Evolutionary conservation across 2,329 filamentous ascomycete species (phyloP), one percentile per base, ranked within the genome.

Genomic region (Dactylellina leptospora): DNA sequence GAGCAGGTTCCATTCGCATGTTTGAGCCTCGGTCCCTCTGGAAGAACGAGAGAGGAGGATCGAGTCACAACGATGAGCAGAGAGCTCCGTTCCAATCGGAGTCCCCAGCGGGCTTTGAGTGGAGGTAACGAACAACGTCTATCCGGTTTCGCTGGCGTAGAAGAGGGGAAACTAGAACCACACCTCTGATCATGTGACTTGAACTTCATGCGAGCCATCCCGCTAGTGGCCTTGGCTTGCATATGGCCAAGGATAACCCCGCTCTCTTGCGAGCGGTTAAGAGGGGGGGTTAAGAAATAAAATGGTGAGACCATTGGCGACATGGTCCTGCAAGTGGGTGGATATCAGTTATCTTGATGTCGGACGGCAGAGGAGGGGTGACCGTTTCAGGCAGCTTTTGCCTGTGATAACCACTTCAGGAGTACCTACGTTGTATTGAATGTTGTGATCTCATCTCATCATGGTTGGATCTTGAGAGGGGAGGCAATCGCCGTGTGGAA

Each of bases 171-270:
- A 25, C 18, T 23, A 33, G 20, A 59, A 54, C 68, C 59, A 63
- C 59, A 64, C 68, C 28, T 38, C 2, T 18, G 47, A n/a, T 72
- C 68, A 72, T 72, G 68, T 72, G 68, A 72, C 68, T 58, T 72
- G 58, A 64, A 59, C 36, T 64, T 72, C 68, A 72, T 72, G 68
- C 68, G 68, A 72, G 68, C 59, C 68, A 72, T 72, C 68, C 68
- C 68, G 68, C 59, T 72, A 72, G 59, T 64, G 30, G 68, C 20
- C 68, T 72, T 72, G 68, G 68, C 68, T 33, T 59, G 53, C 59
- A 72, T 23, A 48, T 54, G 28, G 45, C 38, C 66, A 64, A 54
- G 59, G 56, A 45, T 59, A 38, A 48, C 68, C 68, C 68, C 58
- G 45, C 59, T 47, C 44, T 25, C 50, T 55, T 8, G 42, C 30